Evolutionary conservation across 106 monocot genomes (phyloP).

Genomic region (Acorus gramineus): DNA sequence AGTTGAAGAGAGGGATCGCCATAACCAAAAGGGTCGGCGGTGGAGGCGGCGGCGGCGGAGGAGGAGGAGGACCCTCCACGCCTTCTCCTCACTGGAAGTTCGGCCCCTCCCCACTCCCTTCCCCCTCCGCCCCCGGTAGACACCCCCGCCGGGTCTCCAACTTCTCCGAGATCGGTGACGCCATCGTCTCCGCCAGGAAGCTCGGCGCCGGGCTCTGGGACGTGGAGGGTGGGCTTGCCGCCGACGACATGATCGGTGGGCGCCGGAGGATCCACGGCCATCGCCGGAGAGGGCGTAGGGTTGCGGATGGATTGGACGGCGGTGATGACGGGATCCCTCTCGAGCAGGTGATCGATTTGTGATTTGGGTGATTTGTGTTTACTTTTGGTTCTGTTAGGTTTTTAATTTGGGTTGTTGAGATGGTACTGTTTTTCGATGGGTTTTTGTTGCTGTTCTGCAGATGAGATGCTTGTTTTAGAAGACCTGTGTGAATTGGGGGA

Average conservation of each 20-base stretch:
- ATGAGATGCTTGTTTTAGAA: too few relatives aligned
- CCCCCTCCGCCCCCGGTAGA: neutral
- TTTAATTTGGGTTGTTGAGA: too few relatives aligned
- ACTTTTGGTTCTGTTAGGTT: too few relatives aligned
- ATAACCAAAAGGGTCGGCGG: slow-evolving; percentile 17
- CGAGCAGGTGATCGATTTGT: neutral
- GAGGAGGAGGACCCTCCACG: slow-evolving; percentile 10
- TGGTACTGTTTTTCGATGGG: too few relatives aligned
- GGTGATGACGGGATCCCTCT: neutral
- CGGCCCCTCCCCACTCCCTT: slow-evolving; percentile 5
- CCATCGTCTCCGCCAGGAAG: slow-evolving; percentile 38
- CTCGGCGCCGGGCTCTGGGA: slow-evolving; percentile 66
- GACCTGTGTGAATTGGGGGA: too few relatives aligned
- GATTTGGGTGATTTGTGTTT: too few relatives aligned
- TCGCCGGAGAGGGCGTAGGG: neutral
- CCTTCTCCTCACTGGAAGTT: slow-evolving; percentile 62
- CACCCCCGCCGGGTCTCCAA: neutral
- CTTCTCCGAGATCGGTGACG: neutral
- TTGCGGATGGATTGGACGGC: neutral
- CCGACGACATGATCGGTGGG: neutral
- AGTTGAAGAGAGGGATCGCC: slow-evolving; percentile 25
- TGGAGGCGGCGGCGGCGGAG: too few relatives aligned
- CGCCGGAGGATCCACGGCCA: neutral
- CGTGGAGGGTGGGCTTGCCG: slow-evolving; percentile 16
- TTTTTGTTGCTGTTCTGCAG: too few relatives aligned